phyloP scores from a whole-genome alignment of 169 alveolate genomes.

The Eimeria sp. region DNA sequence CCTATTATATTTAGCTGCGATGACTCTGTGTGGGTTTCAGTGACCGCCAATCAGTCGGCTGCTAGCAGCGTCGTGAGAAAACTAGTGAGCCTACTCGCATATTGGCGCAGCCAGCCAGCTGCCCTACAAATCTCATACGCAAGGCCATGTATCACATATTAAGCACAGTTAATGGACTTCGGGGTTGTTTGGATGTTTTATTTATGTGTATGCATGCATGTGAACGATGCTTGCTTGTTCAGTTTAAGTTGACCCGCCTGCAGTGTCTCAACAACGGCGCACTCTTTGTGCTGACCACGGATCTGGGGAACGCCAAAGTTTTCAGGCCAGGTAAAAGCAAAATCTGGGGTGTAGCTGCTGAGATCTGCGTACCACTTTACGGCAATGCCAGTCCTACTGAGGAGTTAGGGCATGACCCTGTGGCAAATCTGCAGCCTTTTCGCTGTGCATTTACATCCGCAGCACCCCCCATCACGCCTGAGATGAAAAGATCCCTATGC shows the following conservation, averaged over 20 bases:
- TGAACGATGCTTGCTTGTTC: background rate
- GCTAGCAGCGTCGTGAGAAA: background rate
- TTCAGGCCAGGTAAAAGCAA: conserved; percentile 68
- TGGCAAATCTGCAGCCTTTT: background rate
- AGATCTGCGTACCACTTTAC: background rate
- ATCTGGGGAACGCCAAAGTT: conserved; percentile 24
- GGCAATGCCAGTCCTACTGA: background rate
- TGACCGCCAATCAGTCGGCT: conserved; percentile 45
- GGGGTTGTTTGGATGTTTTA: background rate
- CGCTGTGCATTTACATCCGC: background rate
- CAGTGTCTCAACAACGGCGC: conserved; percentile 49
- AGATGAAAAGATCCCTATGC: conserved; percentile 20
- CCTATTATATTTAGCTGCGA: background rate
- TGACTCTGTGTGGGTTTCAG: background rate
- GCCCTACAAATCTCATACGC: background rate
- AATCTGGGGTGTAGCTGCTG: background rate
- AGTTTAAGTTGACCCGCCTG: conserved; percentile 54
- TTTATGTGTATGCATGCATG: background rate
- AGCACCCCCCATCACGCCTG: conserved; percentile 33
- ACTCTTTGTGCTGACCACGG: conserved; percentile 58
- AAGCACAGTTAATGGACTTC: background rate
- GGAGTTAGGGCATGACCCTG: background rate
- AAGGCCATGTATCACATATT: background rate
- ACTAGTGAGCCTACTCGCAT: background rate
- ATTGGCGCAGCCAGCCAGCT: background rate